These are phyloP conservation scores for Leccinum pachyderme DNA, from an alignment of 1,284 basidiomycete genomes.

Conservation along the genomic window DNA sequence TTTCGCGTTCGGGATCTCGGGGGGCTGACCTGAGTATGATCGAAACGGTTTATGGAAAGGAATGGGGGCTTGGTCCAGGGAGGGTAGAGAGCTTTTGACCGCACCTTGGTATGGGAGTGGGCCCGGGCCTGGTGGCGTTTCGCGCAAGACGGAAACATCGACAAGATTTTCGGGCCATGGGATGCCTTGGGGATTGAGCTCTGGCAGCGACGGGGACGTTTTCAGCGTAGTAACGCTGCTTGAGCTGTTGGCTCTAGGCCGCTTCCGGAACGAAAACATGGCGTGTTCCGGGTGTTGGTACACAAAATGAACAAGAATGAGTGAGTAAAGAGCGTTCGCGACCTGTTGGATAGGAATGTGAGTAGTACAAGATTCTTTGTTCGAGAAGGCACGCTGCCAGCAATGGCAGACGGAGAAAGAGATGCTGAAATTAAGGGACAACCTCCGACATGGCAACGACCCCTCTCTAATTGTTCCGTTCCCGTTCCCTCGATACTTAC, in stretches of 20 bases:
- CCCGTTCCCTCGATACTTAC: not conserved
- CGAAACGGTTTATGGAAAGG: slow-evolving; percentile 80
- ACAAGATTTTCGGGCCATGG: slow-evolving; percentile 80
- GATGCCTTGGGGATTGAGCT: slow-evolving; percentile 67
- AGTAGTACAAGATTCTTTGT: slow-evolving; percentile 19
- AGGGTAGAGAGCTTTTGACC: slow-evolving; percentile 59
- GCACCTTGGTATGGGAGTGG: slow-evolving; percentile 52
- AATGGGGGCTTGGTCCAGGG: slow-evolving; percentile 49
- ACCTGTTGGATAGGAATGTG: slow-evolving; percentile 14
- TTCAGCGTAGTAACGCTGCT: slow-evolving; percentile 38
- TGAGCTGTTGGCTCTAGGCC: slow-evolving; percentile 39
- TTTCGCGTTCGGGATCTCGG: slow-evolving; percentile 32
- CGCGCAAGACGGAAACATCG: slow-evolving; percentile 60
- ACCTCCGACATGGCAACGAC: slow-evolving; percentile 29
- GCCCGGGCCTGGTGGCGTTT: slow-evolving; percentile 37
- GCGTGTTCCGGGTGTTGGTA: slow-evolving; percentile 21
- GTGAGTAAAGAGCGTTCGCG: slow-evolving; percentile 23
- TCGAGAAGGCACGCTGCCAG: slow-evolving; percentile 20
- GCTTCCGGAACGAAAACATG: slow-evolving; percentile 77
- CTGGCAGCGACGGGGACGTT: slow-evolving; percentile 72
- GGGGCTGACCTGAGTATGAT: slow-evolving; percentile 39
- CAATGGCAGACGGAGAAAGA: slow-evolving; percentile 10
- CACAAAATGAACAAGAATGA: slow-evolving; percentile 27
- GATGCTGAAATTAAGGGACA: slow-evolving; percentile 26
- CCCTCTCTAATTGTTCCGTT: not conserved